Evolutionary conservation across 2,329 filamentous ascomycete genomes (phyloP).

Genomic region (Calonectria henricotiae): DNA sequence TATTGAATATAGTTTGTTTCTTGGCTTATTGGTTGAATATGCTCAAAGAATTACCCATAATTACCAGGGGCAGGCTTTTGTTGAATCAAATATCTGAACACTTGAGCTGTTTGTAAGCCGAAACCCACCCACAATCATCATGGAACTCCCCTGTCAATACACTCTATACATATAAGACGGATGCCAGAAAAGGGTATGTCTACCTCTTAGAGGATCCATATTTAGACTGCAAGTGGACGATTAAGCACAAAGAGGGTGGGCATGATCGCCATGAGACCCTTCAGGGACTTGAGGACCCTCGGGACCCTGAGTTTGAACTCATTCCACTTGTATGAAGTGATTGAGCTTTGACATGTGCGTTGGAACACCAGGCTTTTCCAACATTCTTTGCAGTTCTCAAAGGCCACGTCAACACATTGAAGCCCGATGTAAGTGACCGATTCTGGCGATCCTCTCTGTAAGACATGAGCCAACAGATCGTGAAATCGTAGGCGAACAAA

Average conservation of each 20-base stretch:
- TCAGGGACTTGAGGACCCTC: background rate
- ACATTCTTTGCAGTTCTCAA: background rate
- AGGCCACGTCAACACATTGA: background rate
- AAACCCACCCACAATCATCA: background rate
- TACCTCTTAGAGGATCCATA: background rate
- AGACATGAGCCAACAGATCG: constrained; percentile 1
- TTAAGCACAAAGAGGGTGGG: background rate
- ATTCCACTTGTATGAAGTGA: constrained; percentile 6
- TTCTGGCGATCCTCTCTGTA: background rate
- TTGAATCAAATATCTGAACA: background rate
- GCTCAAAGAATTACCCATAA: background rate
- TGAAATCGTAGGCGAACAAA: background rate
- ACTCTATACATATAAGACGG: too few relatives aligned
- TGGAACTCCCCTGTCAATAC: background rate
- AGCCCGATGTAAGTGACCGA: background rate
- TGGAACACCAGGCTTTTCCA: constrained; percentile 3
- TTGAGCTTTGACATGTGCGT: background rate
- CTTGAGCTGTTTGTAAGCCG: too few relatives aligned
- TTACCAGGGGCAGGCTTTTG: background rate
- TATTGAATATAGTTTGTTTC: background rate
- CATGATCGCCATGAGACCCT: constrained; percentile 20
- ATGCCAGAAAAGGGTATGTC: background rate
- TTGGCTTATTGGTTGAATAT: background rate
- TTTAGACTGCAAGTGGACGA: background rate
- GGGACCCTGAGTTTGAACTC: constrained; percentile 19